Evolutionary conservation across 1,284 basidiomycete genomes (phyloP).

Genomic region (Farysia itapuensis): DNA sequence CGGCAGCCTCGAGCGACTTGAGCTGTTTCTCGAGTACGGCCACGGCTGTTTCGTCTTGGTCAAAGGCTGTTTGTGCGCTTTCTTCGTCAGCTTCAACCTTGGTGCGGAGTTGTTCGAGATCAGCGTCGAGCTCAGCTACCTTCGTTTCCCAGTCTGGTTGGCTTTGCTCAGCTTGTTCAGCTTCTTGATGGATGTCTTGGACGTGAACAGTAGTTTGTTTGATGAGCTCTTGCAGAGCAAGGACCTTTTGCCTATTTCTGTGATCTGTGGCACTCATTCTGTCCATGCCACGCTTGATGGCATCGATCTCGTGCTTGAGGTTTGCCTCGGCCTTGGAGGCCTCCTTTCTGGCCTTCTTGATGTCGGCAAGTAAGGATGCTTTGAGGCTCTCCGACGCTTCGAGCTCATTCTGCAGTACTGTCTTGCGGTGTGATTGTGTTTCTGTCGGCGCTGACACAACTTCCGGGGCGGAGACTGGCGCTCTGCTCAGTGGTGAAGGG

Average conservation of each 20-base stretch:
- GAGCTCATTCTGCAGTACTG: conserved; percentile 31
- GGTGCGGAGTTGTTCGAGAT: conserved; percentile 18
- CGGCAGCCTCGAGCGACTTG: conserved; percentile 10
- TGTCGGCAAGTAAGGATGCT: conserved; percentile 22
- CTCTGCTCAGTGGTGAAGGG: conserved; percentile 29
- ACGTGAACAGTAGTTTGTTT: conserved; percentile 43
- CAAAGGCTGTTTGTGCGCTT: conserved; percentile 17
- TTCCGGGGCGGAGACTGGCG: conserved; percentile 23
- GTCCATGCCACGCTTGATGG: conserved; percentile 42
- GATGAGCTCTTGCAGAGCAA: conserved; percentile 50
- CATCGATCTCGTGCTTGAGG: conserved; percentile 48
- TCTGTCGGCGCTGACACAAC: conserved; percentile 3
- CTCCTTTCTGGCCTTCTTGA: conserved; percentile 44
- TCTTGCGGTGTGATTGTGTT: conserved; percentile 10
- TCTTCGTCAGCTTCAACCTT: conserved; percentile 31
- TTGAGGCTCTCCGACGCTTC: conserved; percentile 28
- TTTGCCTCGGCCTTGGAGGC: conserved; percentile 39
- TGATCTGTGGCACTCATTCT: conserved; percentile 44
- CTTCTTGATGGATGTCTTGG: conserved; percentile 41
- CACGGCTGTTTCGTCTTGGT: conserved; percentile 29
- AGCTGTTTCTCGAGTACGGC: conserved; percentile 35
- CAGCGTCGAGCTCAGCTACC: conserved; percentile 15
- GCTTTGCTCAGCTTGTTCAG: conserved; percentile 32
- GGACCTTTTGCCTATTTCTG: conserved; percentile 46
- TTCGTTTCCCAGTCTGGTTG: conserved; percentile 34